Evolutionary conservation across 2,329 filamentous ascomycete species (phyloP).

Genomic region (Paecilomyces formosus): DNA sequence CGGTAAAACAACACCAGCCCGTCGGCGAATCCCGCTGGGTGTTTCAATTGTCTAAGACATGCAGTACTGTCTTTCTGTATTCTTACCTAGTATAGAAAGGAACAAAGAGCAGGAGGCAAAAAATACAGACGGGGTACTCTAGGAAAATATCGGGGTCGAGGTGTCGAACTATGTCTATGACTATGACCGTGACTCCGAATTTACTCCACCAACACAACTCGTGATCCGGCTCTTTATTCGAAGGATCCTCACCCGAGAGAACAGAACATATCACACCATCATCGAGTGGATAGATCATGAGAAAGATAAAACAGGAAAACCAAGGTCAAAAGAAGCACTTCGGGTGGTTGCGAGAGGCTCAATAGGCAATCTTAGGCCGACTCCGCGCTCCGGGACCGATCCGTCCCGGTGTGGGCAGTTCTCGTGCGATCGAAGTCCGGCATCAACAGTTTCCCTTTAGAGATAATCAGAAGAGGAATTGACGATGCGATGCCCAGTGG

Average conservation of each 20-base stretch:
- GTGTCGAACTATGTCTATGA: too few relatives aligned
- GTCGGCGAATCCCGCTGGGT: background rate
- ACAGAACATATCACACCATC: too few relatives aligned
- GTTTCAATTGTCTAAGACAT: background rate
- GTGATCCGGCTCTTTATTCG: too few relatives aligned
- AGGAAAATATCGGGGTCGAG: background rate
- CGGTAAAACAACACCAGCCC: background rate
- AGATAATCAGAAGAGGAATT: too few relatives aligned
- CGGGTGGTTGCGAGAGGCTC: background rate
- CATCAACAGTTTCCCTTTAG: too few relatives aligned
- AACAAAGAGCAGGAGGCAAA: background rate
- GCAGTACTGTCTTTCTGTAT: background rate
- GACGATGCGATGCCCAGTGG: too few relatives aligned
- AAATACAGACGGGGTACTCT: background rate
- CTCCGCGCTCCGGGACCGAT: background rate
- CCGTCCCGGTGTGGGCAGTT: background rate
- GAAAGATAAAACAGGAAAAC: background rate
- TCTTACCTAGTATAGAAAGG: background rate
- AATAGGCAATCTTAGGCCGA: background rate
- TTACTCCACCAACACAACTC: too few relatives aligned
- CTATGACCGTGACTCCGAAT: too few relatives aligned
- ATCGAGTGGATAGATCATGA: too few relatives aligned
- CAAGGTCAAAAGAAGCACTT: background rate
- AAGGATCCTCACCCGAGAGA: too few relatives aligned
- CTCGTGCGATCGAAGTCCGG: background rate